Conservation (phyloP, 139 green algal genomes). For the Nannochloris sp. region DNA sequence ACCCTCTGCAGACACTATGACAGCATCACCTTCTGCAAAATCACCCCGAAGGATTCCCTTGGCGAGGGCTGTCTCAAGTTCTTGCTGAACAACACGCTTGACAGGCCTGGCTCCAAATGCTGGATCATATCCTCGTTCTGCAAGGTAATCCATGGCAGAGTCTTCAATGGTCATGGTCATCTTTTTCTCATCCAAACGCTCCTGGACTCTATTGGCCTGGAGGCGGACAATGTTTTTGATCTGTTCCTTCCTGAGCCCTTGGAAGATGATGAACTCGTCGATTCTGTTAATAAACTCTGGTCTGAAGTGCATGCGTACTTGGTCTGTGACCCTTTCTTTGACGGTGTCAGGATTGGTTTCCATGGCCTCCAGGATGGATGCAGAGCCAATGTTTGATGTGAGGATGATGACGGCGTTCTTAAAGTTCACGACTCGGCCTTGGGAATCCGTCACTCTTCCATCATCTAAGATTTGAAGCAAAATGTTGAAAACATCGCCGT, state of each 20-base stretch:
- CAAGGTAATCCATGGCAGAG: conserved; percentile 69
- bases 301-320: conserved; percentile 84
- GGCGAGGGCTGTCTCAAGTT: conserved; percentile 92
- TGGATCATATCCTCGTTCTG: conserved; percentile 75
- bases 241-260: conserved; percentile 63
- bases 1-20: conserved; percentile 44
- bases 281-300: conserved; percentile 97
- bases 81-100: conserved; percentile 91
- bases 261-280: conserved; percentile 96
- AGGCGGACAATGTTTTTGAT: conserved; percentile 75
- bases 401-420: conserved; percentile 57
- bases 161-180: conserved; percentile 66
- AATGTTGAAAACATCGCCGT: conserved; percentile 81
- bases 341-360: conserved; percentile 19
- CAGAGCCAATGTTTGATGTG: conserved; percentile 81
- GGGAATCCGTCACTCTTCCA: conserved; percentile 71
- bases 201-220: conserved; percentile 52
- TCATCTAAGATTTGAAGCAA: conserved; percentile 80
- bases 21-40: conserved; percentile 58
- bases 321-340: conserved; percentile 37
- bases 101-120: conserved; percentile 91
- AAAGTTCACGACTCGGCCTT: conserved; percentile 86
- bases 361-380: conserved; percentile 58
- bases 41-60: conserved; percentile 65
- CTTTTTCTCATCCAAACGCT: conserved; percentile 75